A percentile compares a stretch with the other conserved stretches of the same genome.
These are phyloP conservation scores for Amanita jacksonii DNA, from an alignment of 768 basidiomycete species.

Conservation along the genomic window DNA sequence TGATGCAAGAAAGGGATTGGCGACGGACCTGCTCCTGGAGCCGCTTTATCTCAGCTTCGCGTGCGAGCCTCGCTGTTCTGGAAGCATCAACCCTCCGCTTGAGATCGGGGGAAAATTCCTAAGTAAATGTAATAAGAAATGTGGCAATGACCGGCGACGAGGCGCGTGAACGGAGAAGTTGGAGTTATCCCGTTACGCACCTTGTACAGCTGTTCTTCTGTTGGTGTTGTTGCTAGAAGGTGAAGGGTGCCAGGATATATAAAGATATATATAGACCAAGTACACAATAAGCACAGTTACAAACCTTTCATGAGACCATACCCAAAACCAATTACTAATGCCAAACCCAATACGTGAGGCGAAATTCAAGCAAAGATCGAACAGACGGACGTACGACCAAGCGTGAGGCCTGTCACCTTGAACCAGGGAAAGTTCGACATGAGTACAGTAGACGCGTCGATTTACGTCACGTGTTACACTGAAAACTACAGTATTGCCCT, in stretches of 20 bases:
- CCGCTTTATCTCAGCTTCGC: conserved; percentile 45
- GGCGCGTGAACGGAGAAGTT: not conserved
- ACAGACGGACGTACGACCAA: conserved; percentile 33
- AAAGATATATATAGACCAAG: conserved; percentile 10
- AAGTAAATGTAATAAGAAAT: conserved; percentile 8
- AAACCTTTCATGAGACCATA: conserved; percentile 55
- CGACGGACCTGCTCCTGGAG: conserved; percentile 42
- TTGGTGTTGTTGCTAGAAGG: conserved; percentile 42
- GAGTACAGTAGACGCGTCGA: not conserved
- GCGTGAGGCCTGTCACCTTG: conserved; percentile 36
- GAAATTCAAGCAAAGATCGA: not conserved
- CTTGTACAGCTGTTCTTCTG: conserved; percentile 44
- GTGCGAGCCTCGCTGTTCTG: conserved; percentile 39
- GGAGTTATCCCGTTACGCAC: conserved; percentile 24
- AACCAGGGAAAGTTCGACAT: conserved; percentile 53
- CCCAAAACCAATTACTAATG: conserved; percentile 44
- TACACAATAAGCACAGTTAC: conserved; percentile 12
- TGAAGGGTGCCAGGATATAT: too few relatives aligned
- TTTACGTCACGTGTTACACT: not conserved
- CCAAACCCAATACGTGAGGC: not conserved
- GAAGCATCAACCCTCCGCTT: conserved; percentile 53
- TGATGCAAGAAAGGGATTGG: not conserved
- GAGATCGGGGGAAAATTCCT: conserved; percentile 60
- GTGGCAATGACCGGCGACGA: not conserved
- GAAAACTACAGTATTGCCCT: not conserved